Evolutionary conservation across 345 rosid genomes (phyloP).

Genomic region (Ceriops zippeliana): DNA sequence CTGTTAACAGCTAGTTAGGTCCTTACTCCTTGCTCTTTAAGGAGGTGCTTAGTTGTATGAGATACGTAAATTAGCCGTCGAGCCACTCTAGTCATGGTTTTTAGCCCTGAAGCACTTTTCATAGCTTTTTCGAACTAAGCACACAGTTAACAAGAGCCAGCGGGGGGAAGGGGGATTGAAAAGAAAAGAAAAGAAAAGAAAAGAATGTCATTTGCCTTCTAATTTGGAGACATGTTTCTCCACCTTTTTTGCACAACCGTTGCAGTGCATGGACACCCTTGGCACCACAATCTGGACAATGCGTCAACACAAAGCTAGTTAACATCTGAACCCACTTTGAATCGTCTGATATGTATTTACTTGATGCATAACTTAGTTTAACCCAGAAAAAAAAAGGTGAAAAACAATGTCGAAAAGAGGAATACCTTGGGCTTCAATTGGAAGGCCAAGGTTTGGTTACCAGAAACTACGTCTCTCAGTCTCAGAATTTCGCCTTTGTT

Average conservation of each 20-base stretch:
- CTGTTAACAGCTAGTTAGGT: too few relatives aligned
- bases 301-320: conserved; percentile 4
- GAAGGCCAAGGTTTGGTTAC: conserved; percentile 68
- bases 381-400: not conserved
- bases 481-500: conserved; percentile 38
- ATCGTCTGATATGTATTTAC: too few relatives aligned
- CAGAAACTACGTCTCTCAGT: conserved; percentile 63
- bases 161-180: not conserved
- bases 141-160: not conserved
- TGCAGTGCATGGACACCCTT: conserved; percentile 86
- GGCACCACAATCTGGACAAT: conserved; percentile 65
- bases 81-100: too few relatives aligned
- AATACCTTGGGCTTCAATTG: conserved; percentile 84
- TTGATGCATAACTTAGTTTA: not conserved
- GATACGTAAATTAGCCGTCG: too few relatives aligned
- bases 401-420: too few relatives aligned
- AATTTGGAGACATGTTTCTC: conserved; percentile 84
- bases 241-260: conserved; percentile 87
- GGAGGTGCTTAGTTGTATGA: too few relatives aligned
- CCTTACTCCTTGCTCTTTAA: too few relatives aligned
- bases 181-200: not conserved
- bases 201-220: conserved; percentile 47
- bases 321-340: not conserved
- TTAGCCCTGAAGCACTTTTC: not conserved
- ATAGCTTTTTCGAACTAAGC: too few relatives aligned